Evolutionary conservation across 768 basidiomycete species (phyloP).

Genomic region (Pleurotus tuoliensis): DNA sequence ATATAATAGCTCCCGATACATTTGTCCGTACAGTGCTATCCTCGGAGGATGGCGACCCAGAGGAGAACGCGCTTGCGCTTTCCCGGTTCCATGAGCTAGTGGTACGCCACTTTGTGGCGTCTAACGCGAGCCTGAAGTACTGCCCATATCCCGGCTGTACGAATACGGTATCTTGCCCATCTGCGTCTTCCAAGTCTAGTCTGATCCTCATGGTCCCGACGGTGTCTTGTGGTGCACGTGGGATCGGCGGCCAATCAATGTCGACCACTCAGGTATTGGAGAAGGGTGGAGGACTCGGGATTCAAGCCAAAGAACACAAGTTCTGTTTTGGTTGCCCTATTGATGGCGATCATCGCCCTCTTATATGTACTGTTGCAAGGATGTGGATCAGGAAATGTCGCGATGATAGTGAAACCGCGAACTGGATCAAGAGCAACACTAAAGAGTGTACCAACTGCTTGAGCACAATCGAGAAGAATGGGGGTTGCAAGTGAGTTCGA

Average conservation of each 20-base stretch:
- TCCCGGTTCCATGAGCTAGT: slow-evolving; percentile 83
- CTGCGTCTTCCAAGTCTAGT: slow-evolving; percentile 72
- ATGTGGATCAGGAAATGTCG: slow-evolving; percentile 97
- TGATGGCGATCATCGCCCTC: slow-evolving; percentile 87
- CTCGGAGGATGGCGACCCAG: slow-evolving; percentile 20
- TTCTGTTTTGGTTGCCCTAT: slow-evolving; percentile 96
- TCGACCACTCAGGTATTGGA: slow-evolving; percentile 28
- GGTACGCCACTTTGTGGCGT: slow-evolving; percentile 85
- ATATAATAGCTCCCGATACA: slow-evolving; percentile 56
- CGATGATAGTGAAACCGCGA: slow-evolving; percentile 97
- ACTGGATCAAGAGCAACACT: slow-evolving; percentile 99
- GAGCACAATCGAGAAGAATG: slow-evolving; percentile 99
- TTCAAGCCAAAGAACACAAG: slow-evolving; percentile 52
- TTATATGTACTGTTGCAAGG: slow-evolving; percentile 83
- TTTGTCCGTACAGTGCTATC: slow-evolving; percentile 58
- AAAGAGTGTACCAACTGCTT: slow-evolving; percentile 97
- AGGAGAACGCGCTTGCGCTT: slow-evolving; percentile 49
- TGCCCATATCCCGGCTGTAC: slow-evolving; percentile 96
- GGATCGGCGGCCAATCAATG: slow-evolving; percentile 31
- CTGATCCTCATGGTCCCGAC: slow-evolving; percentile 82
- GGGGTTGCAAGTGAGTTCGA: slow-evolving; percentile 91
- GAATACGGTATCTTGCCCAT: slow-evolving; percentile 85
- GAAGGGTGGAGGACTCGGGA: slow-evolving; percentile 18
- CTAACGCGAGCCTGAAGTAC: slow-evolving; percentile 80
- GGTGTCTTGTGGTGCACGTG: slow-evolving; percentile 75